A percentile compares a stretch with the other conserved stretches of the same genome.
phyloP scores from a whole-genome alignment of 495 filamentous ascomycete species.

The Trichocladium uniseriatum region DNA sequence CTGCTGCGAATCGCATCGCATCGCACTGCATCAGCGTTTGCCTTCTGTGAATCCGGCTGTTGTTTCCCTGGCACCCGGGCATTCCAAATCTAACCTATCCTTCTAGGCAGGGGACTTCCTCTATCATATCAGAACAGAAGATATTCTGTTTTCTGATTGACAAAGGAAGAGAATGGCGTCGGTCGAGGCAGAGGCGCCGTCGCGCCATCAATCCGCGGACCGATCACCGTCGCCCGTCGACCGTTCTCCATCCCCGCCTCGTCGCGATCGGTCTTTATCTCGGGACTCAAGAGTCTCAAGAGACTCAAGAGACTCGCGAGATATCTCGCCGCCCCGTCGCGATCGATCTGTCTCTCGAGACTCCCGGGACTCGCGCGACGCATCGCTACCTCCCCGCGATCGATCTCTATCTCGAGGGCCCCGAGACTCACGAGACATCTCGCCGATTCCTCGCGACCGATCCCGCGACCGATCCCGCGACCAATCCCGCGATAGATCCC shows the following conservation, averaged over 20 bases:
- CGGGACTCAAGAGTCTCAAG: neutral
- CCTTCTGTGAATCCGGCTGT: neutral
- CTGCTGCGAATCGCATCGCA: neutral
- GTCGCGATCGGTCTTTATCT: conserved; percentile 6
- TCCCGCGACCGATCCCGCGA: conserved; percentile 7
- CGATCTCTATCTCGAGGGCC: conserved; percentile 1
- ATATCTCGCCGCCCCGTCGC: neutral
- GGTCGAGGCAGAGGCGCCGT: conserved; percentile 15
- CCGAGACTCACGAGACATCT: neutral
- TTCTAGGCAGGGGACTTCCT: neutral
- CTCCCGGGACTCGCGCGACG: conserved; percentile 1
- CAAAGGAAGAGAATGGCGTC: conserved; percentile 18
- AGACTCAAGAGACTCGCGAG: neutral
- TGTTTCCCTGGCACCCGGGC: neutral
- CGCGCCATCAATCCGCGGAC: conserved; percentile 14
- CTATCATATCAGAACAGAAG: neutral
- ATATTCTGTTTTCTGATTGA: neutral
- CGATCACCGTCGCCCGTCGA: conserved; percentile 4
- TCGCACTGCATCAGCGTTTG: neutral
- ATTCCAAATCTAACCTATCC: neutral
- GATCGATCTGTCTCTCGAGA: conserved; percentile 1
- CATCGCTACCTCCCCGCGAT: neutral
- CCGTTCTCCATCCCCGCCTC: neutral
- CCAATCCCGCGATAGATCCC: conserved; percentile 12
- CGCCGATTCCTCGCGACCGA: conserved; percentile 1